These are phyloP conservation scores for Blastobotrys apis DNA, from an alignment of 1,139 yeast genomes.

Conservation along the genomic window DNA sequence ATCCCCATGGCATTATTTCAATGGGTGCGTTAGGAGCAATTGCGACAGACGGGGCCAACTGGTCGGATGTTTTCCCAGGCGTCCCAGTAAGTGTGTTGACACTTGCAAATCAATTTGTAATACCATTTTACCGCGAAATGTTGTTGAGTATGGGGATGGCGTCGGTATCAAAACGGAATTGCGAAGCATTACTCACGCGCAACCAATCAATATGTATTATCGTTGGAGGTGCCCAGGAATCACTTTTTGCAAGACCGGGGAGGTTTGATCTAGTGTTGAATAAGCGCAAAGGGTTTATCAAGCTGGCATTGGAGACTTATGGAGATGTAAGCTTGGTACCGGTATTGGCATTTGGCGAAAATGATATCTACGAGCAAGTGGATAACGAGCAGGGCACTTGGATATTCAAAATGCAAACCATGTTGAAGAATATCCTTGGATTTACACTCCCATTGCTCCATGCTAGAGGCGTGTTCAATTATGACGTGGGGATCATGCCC, in stretches of 20 bases:
- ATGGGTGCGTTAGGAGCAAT: constrained; percentile 87
- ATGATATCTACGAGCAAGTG: constrained; percentile 61
- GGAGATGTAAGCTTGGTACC: constrained; percentile 84
- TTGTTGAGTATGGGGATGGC: constrained; percentile 76
- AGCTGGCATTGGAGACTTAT: constrained; percentile 65
- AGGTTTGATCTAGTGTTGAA: constrained; percentile 61
- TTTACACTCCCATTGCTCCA: constrained; percentile 89
- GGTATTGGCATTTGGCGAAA: constrained; percentile 89
- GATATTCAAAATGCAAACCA: constrained; percentile 55
- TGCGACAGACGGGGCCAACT: constrained; percentile 74
- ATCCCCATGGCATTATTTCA: constrained; percentile 95
- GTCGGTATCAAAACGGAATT: constrained; percentile 75
- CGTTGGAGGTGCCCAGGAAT: constrained; percentile 94
- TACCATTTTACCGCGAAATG: constrained; percentile 91
- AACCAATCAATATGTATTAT: constrained; percentile 79
- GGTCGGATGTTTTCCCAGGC: constrained; percentile 73
- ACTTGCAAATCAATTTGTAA: constrained; percentile 71
- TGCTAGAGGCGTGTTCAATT: constrained; percentile 89
- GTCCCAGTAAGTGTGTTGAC: constrained; percentile 75
- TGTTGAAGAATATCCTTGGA: constrained; percentile 66
- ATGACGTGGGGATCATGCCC: constrained; percentile 88
- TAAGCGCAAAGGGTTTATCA: constrained; percentile 83
- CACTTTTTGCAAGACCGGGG: constrained; percentile 64
- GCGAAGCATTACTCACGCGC: constrained; percentile 56
- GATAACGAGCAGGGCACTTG: constrained; percentile 52